Percentiles rank a stretch among this genome's conserved stretches.
Conservation (phyloP, 768 basidiomycete species). For the Tricholoma sp. region DNA sequence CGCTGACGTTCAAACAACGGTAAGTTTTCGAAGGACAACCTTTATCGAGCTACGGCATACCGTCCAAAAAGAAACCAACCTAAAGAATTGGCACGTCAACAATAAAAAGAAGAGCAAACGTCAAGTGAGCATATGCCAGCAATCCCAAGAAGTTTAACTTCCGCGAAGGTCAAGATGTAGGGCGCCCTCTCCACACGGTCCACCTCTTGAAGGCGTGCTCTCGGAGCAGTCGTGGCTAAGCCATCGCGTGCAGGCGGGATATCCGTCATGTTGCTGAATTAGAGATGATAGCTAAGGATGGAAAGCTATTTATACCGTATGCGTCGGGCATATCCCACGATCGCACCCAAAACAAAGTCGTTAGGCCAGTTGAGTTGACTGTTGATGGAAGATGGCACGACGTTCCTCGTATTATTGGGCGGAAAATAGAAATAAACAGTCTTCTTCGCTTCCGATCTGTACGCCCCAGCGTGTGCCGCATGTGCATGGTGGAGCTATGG, state of each 20-base stretch:
- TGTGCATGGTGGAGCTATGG: too few relatives aligned
- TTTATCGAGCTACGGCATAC: constrained; percentile 27
- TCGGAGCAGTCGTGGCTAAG: not conserved
- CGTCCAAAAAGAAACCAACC: constrained; percentile 72
- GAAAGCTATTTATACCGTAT: not conserved
- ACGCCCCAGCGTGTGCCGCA: too few relatives aligned
- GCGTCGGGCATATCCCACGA: too few relatives aligned
- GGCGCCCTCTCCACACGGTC: constrained; percentile 22
- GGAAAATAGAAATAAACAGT: too few relatives aligned
- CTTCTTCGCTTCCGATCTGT: too few relatives aligned
- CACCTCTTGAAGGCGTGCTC: constrained; percentile 21
- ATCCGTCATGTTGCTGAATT: constrained; percentile 5
- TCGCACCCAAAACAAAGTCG: too few relatives aligned
- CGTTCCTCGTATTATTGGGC: too few relatives aligned
- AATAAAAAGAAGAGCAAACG: not conserved
- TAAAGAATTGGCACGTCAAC: constrained; percentile 13
- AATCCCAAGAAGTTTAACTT: constrained; percentile 57
- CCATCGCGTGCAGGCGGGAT: not conserved
- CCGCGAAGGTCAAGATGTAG: constrained; percentile 31
- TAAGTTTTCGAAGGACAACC: not conserved
- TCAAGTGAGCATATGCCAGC: constrained; percentile 42
- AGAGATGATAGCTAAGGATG: not conserved
- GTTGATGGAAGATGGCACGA: too few relatives aligned
- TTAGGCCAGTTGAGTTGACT: too few relatives aligned
- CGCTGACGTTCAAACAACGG: constrained; percentile 31